These are phyloP conservation scores for Escovopsis sp. DNA, from an alignment of 2,329 filamentous ascomycete species.

Conservation along the genomic window DNA sequence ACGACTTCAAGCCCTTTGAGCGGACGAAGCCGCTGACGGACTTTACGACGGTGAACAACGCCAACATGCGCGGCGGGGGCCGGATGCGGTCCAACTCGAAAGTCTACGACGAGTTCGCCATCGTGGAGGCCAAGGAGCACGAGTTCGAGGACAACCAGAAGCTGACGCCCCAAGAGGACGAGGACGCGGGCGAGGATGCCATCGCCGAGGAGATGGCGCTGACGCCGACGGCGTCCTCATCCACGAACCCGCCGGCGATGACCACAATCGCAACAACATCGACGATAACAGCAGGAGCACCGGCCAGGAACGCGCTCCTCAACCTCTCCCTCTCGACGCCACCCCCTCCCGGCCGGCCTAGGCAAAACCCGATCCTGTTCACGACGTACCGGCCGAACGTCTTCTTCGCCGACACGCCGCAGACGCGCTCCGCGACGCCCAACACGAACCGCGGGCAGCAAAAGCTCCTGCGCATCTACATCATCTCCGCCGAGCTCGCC, in stretches of 20 bases:
- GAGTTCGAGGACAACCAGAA: slow-evolving; percentile 56
- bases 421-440: slow-evolving; percentile 26
- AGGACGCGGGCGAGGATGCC: slow-evolving; percentile 19
- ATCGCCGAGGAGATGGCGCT: slow-evolving; percentile 16
- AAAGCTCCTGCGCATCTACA: slow-evolving; percentile 57
- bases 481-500: slow-evolving; percentile 51
- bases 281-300: too few species aligned
- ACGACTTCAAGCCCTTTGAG: slow-evolving; percentile 68
- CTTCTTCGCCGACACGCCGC: slow-evolving; percentile 40
- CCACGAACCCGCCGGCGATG: too few species aligned
- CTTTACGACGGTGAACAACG: slow-evolving; percentile 72
- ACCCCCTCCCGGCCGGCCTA: slow-evolving; percentile 16
- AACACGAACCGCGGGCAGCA: slow-evolving; percentile 44
- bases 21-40: slow-evolving; percentile 59
- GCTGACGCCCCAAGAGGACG: slow-evolving; percentile 49
- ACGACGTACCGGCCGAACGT: slow-evolving; percentile 41
- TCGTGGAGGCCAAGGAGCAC: slow-evolving; percentile 55
- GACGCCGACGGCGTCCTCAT: slow-evolving; percentile 3
- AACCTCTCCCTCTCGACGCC: slow-evolving; percentile 11
- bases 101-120: slow-evolving; percentile 68
- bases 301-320: too few species aligned
- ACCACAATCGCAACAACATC: too few species aligned
- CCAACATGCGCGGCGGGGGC: slow-evolving; percentile 49
- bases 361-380: slow-evolving; percentile 44
- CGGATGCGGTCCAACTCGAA: slow-evolving; percentile 53